These are phyloP conservation scores for Amylostereum chailletii DNA, from an alignment of 1,284 basidiomycete genomes.

Conservation along the genomic window DNA sequence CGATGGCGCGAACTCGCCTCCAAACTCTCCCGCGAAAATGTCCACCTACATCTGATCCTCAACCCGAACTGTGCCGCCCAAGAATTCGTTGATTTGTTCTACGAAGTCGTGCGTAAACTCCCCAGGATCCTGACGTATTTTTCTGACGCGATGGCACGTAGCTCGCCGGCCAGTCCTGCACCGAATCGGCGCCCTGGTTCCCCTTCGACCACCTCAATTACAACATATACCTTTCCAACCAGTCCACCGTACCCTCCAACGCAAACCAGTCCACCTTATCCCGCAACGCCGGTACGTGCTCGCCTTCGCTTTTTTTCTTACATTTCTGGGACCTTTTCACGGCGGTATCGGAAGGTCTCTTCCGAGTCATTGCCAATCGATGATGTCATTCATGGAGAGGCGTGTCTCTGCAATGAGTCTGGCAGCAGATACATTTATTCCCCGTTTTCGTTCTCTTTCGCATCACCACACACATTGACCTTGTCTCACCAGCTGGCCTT, in stretches of 20 bases:
- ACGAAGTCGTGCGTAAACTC: conserved; percentile 38
- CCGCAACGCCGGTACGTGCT: neutral
- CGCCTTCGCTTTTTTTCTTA: neutral
- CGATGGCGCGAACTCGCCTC: conserved; percentile 33
- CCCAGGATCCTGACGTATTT: neutral
- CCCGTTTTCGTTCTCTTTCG: no score
- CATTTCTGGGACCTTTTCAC: no score
- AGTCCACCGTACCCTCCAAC: neutral
- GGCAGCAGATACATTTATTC: no score
- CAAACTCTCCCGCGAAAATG: conserved; percentile 39
- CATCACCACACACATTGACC: no score
- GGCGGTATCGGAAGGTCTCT: no score
- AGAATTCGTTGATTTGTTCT: conserved; percentile 39
- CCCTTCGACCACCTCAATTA: conserved; percentile 22
- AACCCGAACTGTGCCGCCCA: conserved; percentile 33
- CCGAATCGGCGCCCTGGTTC: conserved; percentile 29
- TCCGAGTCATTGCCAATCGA: no score
- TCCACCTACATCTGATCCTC: conserved; percentile 53
- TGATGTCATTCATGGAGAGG: no score
- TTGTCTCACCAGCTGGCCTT: no score
- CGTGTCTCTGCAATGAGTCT: no score
- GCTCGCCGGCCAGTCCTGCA: conserved; percentile 20
- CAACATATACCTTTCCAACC: conserved; percentile 24
- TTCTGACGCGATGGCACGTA: conserved; percentile 4
- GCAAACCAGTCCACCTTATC: neutral